These are phyloP conservation scores for Vinca minor DNA, from an alignment of 257 asterid species.

Conservation along the genomic window DNA sequence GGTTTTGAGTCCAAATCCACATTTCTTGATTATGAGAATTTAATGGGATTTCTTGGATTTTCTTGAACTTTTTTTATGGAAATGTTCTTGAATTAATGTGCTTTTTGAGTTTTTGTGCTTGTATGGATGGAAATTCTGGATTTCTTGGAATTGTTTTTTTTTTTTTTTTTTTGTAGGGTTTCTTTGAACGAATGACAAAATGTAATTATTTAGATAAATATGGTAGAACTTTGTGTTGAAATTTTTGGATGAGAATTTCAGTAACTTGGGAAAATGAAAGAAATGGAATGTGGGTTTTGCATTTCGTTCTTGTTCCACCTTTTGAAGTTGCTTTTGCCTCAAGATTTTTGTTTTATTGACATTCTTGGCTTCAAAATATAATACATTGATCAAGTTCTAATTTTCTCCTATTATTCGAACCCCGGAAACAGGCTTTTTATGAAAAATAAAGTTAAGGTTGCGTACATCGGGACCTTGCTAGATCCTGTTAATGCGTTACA, in stretches of 20 bases:
- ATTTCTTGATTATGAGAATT: background rate
- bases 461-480: too few species aligned
- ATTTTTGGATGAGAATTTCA: background rate
- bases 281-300: background rate
- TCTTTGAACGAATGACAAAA: background rate
- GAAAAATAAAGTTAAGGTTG: too few species aligned
- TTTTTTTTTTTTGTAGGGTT: slow-evolving; percentile 3
- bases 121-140: background rate
- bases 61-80: background rate
- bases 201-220: slow-evolving; percentile 2
- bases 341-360: slow-evolving; percentile 1
- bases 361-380: background rate
- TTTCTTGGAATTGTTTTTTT: background rate
- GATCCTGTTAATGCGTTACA: too few species aligned
- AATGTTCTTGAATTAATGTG: too few species aligned
- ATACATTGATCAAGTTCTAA: background rate
- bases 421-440: too few species aligned
- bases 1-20: background rate
- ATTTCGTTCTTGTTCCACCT: background rate
- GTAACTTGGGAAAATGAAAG: too few species aligned
- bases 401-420: background rate
- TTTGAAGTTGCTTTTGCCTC: slow-evolving; percentile 2
- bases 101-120: too few species aligned
- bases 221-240: background rate
- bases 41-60: slow-evolving; percentile 3